Evolutionary conservation across 2,329 filamentous ascomycete species (phyloP), one percentile per base, ranked within the genome.

Genomic region (Ceratocystis colombiana): DNA sequence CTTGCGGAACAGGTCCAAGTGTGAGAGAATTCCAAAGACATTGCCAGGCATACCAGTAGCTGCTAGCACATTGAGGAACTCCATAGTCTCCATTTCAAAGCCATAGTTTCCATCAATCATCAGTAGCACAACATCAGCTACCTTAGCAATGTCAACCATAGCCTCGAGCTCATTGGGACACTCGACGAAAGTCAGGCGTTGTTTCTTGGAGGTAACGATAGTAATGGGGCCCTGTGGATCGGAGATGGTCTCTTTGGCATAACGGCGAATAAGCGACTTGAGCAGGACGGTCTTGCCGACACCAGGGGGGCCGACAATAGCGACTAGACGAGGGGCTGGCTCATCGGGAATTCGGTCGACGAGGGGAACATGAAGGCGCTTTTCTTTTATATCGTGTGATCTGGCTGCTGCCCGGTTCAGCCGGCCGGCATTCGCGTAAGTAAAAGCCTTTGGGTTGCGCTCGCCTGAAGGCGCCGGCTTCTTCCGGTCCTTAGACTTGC

Each of bases 1-100:
- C 73, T 96, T 97, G 73, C 87, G 85, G 79, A 99, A 99, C 15
- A 99, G 80, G 74, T 99, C 94, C 68, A 99, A 80, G 79, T 99
- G 95, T 17, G 94, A 97, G 57, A 99, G 82, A 67, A 99, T 92
- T 64, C 94, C 94, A 74, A 99, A 97, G 46, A 99, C 92, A 72
- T 99, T 99, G 70, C 94, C 93, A 0, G 95, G 94, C 93, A 99
- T 97, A 75, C 94, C 94, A 37, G 89, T 96, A 1, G 90, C 85
- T n/a, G 89, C 88, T 63, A 99, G 80, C 20, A 96, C 87, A 71
- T 96, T 97, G 73, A 99, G 79, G 69, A 99, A 99, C 77, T 99
- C 94, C 94, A 99, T 99, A 0, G 94, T 99, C 81, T 99, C 94
- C 94, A 99, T 99, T 77, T 99, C 94, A 73, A 99, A 99, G 15